Evolutionary conservation across 257 asterid genomes (phyloP).

Genomic region (Anisodus tanguticus): DNA sequence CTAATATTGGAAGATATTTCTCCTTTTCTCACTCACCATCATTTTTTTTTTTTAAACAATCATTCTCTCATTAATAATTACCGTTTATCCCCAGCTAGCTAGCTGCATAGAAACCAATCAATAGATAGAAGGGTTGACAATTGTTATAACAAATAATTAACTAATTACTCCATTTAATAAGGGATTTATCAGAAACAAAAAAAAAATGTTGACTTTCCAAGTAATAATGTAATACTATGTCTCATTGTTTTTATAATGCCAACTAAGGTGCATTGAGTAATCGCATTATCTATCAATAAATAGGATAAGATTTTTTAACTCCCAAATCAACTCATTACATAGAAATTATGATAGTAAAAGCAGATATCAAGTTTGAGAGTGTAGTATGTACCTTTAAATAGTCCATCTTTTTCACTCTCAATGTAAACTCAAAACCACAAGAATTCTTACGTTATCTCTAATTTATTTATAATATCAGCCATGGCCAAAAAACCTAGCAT

Average conservation of each 20-base stretch:
- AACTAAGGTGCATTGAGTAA: conserved; percentile 35
- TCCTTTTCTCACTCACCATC: background rate
- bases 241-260: conserved; percentile 33
- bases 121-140: background rate
- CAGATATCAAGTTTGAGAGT: conserved; percentile 20
- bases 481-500: conserved; percentile 70
- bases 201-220: conserved; percentile 37
- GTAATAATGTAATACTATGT: conserved; percentile 19
- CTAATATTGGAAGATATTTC: background rate
- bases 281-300: conserved; percentile 41
- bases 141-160: background rate
- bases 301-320: conserved; percentile 49
- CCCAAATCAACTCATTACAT: conserved; percentile 54
- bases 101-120: background rate
- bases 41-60: background rate
- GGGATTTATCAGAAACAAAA: background rate
- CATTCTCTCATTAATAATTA: background rate
- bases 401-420: background rate
- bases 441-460: conserved; percentile 32
- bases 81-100: background rate
- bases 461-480: conserved; percentile 35
- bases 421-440: background rate
- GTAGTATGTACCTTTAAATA: conserved; percentile 46
- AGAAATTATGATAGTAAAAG: conserved; percentile 4
- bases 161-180: background rate